Evolutionary conservation across 345 rosid genomes (phyloP).

Genomic region (Pistacia atlantica): DNA sequence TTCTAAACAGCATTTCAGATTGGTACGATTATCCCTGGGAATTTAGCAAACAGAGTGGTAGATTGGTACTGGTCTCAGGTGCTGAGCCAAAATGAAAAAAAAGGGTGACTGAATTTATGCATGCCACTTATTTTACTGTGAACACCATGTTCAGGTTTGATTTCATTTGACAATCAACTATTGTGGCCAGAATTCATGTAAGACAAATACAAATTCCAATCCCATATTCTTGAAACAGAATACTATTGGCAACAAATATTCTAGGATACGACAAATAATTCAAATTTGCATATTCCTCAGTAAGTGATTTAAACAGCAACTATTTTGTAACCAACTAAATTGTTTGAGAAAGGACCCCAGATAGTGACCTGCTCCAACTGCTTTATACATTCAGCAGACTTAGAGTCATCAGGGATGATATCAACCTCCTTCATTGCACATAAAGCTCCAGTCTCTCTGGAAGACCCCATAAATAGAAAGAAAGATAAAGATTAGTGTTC

Average conservation of each 20-base stretch:
- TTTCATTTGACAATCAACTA: background rate
- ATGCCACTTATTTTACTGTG: background rate
- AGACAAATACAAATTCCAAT: background rate
- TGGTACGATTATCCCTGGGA: too few species aligned
- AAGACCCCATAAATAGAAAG: background rate
- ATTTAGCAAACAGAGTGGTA: background rate
- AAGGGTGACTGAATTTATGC: background rate
- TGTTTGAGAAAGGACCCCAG: conserved; percentile 7
- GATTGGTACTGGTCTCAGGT: background rate
- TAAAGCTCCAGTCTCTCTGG: conserved; percentile 71
- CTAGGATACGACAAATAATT: background rate
- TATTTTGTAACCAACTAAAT: background rate
- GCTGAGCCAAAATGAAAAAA: background rate
- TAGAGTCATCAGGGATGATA: conserved; percentile 58
- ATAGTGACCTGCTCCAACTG: conserved; percentile 68
- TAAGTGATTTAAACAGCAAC: background rate
- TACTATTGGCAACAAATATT: background rate
- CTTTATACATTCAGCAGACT: conserved; percentile 62
- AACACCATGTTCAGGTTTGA: background rate
- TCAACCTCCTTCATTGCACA: conserved; percentile 80
- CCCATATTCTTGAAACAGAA: background rate
- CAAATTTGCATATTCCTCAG: conserved; percentile 3
- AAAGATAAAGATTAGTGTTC: background rate
- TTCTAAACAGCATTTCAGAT: background rate
- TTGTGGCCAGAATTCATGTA: background rate